Conservation (phyloP, 345 rosid species). For the Stellera chamaejasme region DNA sequence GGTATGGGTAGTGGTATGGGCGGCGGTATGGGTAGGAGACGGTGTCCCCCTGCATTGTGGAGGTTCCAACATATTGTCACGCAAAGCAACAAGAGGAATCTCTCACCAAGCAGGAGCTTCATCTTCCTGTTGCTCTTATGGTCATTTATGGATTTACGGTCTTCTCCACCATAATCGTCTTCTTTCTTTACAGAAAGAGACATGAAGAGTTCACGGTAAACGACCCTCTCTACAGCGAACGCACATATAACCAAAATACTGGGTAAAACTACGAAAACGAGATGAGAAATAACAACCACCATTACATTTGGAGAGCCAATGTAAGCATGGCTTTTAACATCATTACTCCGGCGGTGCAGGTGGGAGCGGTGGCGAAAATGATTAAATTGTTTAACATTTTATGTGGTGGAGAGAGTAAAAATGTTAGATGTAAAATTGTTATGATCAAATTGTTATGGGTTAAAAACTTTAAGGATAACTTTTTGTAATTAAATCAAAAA, state of each 20-base stretch:
- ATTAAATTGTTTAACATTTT: too few species aligned
- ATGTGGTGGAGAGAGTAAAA: too few species aligned
- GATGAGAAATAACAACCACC: conserved; percentile 80
- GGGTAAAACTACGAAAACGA: conserved; percentile 59
- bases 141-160: conserved; percentile 22
- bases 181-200: conserved; percentile 58
- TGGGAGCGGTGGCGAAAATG: too few species aligned
- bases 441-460: too few species aligned
- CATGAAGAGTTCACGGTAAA: conserved; percentile 43
- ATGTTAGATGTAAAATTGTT: too few species aligned
- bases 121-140: conserved; percentile 16
- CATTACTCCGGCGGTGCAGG: too few species aligned
- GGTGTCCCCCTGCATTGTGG: too few species aligned
- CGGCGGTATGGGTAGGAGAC: too few species aligned
- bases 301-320: conserved; percentile 75
- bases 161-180: conserved; percentile 39
- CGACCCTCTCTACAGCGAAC: conserved; percentile 64
- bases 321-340: conserved; percentile 32
- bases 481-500: too few species aligned
- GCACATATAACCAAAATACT: conserved; percentile 38
- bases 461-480: too few species aligned
- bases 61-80: conserved; percentile 63
- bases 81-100: conserved; percentile 46
- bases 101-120: conserved; percentile 23
- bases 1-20: too few species aligned